phyloP scores from a whole-genome alignment of 257 asterid genomes.

The Solanum appendiculatum region DNA sequence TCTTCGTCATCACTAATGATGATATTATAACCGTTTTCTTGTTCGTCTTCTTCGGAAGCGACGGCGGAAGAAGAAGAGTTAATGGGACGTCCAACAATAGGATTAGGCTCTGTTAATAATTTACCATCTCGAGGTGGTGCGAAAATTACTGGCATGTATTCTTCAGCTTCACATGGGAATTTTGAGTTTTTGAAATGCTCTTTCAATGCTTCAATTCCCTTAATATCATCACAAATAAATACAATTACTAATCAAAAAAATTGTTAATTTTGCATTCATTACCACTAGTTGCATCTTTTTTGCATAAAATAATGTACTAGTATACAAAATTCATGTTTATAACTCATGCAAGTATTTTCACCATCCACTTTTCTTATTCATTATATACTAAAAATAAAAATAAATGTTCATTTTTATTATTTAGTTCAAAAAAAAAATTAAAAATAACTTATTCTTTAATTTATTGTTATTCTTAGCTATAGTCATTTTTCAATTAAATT shows the following conservation, averaged over 20 bases:
- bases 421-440: no score
- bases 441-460: neutral
- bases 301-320: no score
- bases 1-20: neutral
- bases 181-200: slow-evolving; percentile 96
- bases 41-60: slow-evolving; percentile 15
- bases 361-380: no score
- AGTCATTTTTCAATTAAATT: no score
- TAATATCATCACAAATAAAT: no score
- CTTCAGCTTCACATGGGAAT: slow-evolving; percentile 79
- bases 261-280: no score
- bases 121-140: slow-evolving; percentile 83
- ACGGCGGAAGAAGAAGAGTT: neutral
- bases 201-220: slow-evolving; percentile 71
- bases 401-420: no score
- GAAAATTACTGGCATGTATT: slow-evolving; percentile 86
- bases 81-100: slow-evolving; percentile 22
- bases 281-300: neutral
- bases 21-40: neutral
- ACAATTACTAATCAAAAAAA: no score
- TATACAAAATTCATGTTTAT: neutral
- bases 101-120: slow-evolving; percentile 39
- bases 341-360: neutral
- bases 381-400: no score
- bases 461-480: no score